Conservation (phyloP, 1,139 yeast genomes). For the Kodamaea arcana region DNA sequence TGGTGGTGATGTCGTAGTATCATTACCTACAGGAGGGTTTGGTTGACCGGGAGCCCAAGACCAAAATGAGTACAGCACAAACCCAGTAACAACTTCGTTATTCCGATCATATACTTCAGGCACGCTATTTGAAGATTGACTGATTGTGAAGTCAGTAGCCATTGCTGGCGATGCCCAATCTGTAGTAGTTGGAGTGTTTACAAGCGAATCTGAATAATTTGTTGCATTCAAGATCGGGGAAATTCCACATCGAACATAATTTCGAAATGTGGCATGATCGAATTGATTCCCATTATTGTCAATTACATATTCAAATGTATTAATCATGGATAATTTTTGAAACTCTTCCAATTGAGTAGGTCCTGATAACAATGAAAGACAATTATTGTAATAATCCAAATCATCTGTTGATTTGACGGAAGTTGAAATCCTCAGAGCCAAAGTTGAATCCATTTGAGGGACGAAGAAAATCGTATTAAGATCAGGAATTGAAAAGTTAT, state of each 20-base stretch:
- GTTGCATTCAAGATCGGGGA: slow-evolving; percentile 54
- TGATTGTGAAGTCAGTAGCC: neutral
- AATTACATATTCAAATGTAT: slow-evolving; percentile 37
- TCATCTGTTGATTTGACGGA: slow-evolving; percentile 3
- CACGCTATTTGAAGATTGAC: neutral
- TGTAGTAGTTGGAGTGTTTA: neutral
- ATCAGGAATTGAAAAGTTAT: slow-evolving; percentile 20
- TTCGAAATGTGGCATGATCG: slow-evolving; percentile 25
- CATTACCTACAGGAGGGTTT: slow-evolving; percentile 9
- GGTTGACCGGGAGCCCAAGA: slow-evolving; percentile 68
- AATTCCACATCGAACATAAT: slow-evolving; percentile 50
- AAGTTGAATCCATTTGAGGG: slow-evolving; percentile 2
- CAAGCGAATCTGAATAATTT: slow-evolving; percentile 9
- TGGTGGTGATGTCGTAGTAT: slow-evolving; percentile 6
- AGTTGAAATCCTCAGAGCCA: slow-evolving; percentile 2
- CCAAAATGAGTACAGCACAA: slow-evolving; percentile 49
- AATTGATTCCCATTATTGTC: slow-evolving; percentile 32
- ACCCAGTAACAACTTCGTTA: slow-evolving; percentile 12
- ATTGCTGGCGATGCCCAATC: neutral
- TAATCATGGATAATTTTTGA: slow-evolving; percentile 15
- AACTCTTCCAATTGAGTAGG: slow-evolving; percentile 11
- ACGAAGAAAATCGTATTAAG: slow-evolving; percentile 17
- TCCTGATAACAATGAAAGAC: slow-evolving; percentile 10
- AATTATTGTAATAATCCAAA: slow-evolving; percentile 3
- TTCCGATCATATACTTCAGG: neutral